These are phyloP conservation scores for Boletus insuetus DNA, from an alignment of 768 basidiomycete species.

Conservation along the genomic window DNA sequence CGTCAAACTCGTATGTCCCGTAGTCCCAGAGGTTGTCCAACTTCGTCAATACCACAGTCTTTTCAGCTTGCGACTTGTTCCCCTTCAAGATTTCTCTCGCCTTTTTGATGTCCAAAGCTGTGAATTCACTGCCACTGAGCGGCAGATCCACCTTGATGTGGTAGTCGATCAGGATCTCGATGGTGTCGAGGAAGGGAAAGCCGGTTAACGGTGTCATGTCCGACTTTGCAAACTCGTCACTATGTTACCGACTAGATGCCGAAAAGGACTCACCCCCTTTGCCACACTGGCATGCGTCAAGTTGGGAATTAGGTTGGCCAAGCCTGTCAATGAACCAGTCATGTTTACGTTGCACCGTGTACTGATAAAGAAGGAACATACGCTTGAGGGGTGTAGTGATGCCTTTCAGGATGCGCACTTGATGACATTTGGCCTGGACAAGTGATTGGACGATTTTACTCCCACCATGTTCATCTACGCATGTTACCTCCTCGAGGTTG, in stretches of 20 bases:
- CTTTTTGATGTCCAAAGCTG: no score
- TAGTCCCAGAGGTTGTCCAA: no score
- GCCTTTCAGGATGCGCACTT: conserved; percentile 4
- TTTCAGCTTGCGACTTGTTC: no score
- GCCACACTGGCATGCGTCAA: neutral
- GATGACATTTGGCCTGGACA: conserved; percentile 1
- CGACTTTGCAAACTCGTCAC: neutral
- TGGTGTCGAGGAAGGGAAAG: neutral
- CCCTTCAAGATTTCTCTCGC: no score
- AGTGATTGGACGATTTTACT: conserved; percentile 4
- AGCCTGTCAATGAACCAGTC: neutral
- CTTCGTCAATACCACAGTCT: no score
- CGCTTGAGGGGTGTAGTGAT: neutral
- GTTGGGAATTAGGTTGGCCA: conserved; percentile 7
- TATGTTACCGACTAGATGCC: neutral
- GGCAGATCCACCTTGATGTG: no score
- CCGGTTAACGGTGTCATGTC: neutral
- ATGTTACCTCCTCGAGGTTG: conserved; percentile 9
- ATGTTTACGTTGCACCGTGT: neutral
- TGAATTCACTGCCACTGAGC: no score
- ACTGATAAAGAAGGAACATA: neutral
- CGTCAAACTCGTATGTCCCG: no score
- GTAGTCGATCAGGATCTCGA: neutral
- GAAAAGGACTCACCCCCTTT: neutral
- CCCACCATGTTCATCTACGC: neutral